Evolutionary conservation across 2,329 filamentous ascomycete species (phyloP), one percentile per base, ranked within the genome.

Genomic region (Sclerotinia sclerotiorum): DNA sequence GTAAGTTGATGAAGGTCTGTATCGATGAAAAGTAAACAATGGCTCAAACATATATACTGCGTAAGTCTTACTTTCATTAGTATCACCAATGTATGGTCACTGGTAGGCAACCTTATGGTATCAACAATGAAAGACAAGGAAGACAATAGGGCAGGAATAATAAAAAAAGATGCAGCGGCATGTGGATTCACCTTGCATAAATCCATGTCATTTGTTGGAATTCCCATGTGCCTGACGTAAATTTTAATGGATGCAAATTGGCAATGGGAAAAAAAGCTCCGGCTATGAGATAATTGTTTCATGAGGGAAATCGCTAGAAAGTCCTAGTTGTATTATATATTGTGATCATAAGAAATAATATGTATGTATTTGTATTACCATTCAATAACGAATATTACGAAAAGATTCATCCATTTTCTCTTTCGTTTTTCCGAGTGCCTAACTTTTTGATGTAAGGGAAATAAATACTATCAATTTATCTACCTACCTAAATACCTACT

Each of bases 181-280:
- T 58, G 35, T 58, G 35, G 55, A 44, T 58, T 27, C 55, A 27
- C 55, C 8, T 27, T 44, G 35, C 55, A 27, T 27, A 44, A 27
- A 58, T 44, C 55, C 55, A 58, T 58, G 55, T 27, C 29, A 35
- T 55, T 49, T 21, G 8, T 39, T 49, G 32, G 29, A 17, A 24
- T 52, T 52, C 42, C 32, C 21, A 24, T 39, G 19, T 55, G 48
- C 62, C 62, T 65, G 62, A 65, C 62, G 62, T 65, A 58, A 58
- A 58, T 39, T 27, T 17, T 17, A 1, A 42, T 42, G 39, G 39
- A 42, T 42, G 39, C 39, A 21, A 48, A 48, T 48, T 19, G 44
- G 19, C 32, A 5, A 44, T 58, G 55, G 55, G 55, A 58, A 42
- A 58, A 44, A 58, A 44, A 42, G 55, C 13, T 58, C 55, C 55